Conservation (phyloP, 2,329 filamentous ascomycete genomes). For the Alternaria postmessia region DNA sequence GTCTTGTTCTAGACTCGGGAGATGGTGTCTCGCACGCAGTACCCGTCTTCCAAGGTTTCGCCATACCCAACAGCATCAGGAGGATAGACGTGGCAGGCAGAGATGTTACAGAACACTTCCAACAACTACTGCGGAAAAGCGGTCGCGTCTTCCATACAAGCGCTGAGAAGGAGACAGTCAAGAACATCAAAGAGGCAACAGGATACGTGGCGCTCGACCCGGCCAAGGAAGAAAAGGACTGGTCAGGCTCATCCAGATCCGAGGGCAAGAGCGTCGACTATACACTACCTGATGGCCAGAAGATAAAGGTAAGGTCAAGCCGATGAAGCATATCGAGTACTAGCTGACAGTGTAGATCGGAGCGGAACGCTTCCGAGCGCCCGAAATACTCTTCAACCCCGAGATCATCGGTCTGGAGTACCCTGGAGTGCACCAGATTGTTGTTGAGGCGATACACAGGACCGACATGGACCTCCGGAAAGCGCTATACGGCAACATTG, state of each 20-base stretch:
- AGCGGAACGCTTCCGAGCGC: slow-evolving; percentile 91
- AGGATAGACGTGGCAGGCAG: slow-evolving; percentile 95
- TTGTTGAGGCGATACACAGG: slow-evolving; percentile 92
- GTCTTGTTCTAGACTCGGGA: slow-evolving; percentile 92
- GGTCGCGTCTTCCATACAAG: slow-evolving; percentile 97
- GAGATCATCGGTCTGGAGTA: slow-evolving; percentile 98
- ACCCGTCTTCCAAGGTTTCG: slow-evolving; percentile 96
- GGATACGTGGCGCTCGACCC: slow-evolving; percentile 92
- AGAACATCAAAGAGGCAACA: slow-evolving; percentile 94
- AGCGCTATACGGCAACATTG: slow-evolving; percentile 93
- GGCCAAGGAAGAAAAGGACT: slow-evolving; percentile 95
- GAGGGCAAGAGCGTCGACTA: slow-evolving; percentile 87
- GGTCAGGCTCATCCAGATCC: slow-evolving; percentile 77
- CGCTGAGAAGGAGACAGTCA: slow-evolving; percentile 98
- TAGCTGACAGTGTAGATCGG: slow-evolving; percentile 70
- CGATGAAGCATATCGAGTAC: slow-evolving; percentile 11
- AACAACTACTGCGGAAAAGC: slow-evolving; percentile 87
- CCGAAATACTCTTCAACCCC: slow-evolving; percentile 96
- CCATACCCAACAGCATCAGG: slow-evolving; percentile 93
- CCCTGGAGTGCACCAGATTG: slow-evolving; percentile 95
- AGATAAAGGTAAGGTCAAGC: slow-evolving; percentile 73
- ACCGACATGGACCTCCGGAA: slow-evolving; percentile 97
- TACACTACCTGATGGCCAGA: slow-evolving; percentile 88
- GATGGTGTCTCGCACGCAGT: slow-evolving; percentile 98
- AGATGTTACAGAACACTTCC: slow-evolving; percentile 95